phyloP scores from a whole-genome alignment of 306 rosid genomes.

The Hippophae tibetana region DNA sequence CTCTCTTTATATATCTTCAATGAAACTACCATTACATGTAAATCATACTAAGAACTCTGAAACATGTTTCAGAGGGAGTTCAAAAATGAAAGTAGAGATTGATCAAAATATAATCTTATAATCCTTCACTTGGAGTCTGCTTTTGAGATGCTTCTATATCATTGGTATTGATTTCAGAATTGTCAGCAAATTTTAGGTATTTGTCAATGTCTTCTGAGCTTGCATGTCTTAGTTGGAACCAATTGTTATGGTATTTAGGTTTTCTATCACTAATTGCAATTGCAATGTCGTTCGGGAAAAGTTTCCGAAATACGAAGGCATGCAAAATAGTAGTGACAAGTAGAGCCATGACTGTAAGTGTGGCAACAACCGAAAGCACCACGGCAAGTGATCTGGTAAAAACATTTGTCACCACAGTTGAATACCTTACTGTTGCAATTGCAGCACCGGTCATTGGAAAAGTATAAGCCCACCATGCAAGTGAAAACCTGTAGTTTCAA shows the following conservation, averaged over 20 bases:
- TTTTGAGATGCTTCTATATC: conserved; percentile 37
- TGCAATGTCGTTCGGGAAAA: conserved; percentile 86
- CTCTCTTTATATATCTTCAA: too few relatives aligned
- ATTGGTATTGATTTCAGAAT: conserved; percentile 4
- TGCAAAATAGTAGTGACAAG: conserved; percentile 53
- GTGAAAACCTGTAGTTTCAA: conserved; percentile 49
- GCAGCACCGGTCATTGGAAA: conserved; percentile 99
- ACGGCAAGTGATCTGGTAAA: conserved; percentile 49
- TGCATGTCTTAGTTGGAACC: conserved; percentile 48
- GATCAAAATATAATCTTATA: too few relatives aligned
- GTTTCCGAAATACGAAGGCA: conserved; percentile 66
- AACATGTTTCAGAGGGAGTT: too few relatives aligned
- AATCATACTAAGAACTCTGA: too few relatives aligned
- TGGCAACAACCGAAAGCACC: conserved; percentile 34
- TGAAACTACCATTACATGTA: too few relatives aligned
- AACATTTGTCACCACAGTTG: conserved; percentile 43
- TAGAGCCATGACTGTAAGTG: conserved; percentile 44
- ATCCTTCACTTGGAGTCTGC: neutral
- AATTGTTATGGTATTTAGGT: conserved; percentile 37
- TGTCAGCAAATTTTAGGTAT: conserved; percentile 45
- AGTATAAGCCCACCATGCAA: conserved; percentile 99
- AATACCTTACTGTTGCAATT: conserved; percentile 75
- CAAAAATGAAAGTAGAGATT: too few relatives aligned
- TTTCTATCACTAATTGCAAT: conserved; percentile 77
- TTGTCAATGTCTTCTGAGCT: conserved; percentile 55